Conservation (phyloP, 306 rosid genomes). For the Glycyrrhiza uralensis region DNA sequence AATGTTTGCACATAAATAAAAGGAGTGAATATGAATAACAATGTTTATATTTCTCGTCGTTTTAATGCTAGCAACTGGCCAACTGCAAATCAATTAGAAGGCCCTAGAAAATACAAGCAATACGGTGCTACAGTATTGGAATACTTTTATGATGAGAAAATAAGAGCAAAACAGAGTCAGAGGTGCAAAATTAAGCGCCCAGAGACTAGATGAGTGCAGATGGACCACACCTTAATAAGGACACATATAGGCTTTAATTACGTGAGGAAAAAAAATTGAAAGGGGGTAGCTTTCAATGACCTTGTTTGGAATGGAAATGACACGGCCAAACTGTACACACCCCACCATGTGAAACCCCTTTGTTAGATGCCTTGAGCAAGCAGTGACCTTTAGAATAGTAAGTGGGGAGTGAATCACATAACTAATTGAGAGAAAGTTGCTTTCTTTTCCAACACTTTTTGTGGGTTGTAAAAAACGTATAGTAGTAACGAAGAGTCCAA, state of each 20-base stretch:
- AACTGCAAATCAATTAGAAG: constrained; percentile 10
- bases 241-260: constrained; percentile 39
- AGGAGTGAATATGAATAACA: not conserved
- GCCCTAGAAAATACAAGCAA: not conserved
- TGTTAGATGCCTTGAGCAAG: constrained; percentile 49
- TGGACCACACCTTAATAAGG: constrained; percentile 36
- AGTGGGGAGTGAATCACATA: constrained; percentile 36
- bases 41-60: not conserved
- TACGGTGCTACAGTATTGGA: not conserved
- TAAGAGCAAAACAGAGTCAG: constrained; percentile 18
- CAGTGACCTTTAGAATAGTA: constrained; percentile 34
- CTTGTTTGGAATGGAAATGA: constrained; percentile 36
- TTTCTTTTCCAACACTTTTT: constrained; percentile 36
- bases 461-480: not conserved
- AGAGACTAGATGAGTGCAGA: not conserved
- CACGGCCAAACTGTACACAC: constrained; percentile 32
- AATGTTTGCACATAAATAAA: not conserved
- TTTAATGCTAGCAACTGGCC: constrained; percentile 18
- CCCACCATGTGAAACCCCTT: constrained; percentile 73
- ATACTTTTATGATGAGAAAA: not conserved
- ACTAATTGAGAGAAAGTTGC: constrained; percentile 34
- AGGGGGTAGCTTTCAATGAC: constrained; percentile 37
- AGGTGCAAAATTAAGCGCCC: constrained; percentile 14
- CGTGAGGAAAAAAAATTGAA: constrained; percentile 31
- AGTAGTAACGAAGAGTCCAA: constrained; percentile 18